Evolutionary conservation across 1,284 basidiomycete species (phyloP), one percentile per base, ranked within the genome.

Genomic region (Ceratobasidium sp.): DNA sequence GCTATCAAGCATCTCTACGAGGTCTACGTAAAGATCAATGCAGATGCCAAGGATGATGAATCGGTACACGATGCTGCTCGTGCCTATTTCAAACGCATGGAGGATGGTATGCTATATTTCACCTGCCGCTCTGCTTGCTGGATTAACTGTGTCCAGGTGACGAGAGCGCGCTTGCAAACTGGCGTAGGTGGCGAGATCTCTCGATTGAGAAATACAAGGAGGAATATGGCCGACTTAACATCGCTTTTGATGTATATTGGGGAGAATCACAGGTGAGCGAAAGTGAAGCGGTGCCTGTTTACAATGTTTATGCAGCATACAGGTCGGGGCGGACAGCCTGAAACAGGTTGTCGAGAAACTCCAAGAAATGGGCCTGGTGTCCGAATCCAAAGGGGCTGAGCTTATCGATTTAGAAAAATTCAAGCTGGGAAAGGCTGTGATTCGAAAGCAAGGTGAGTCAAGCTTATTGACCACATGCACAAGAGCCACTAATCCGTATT

Each of bases 1-100:
- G 91, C 98, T 0, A 98, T 99, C 85, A 95, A 95, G 83, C 97
- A 99, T 82, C 88, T 99, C 15, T 97, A 95, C 83, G 90, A 98
- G 51, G 90, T 99, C 71, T 99, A 99, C 83, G 96, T 99, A 83
- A 90, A 94, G 84, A 92, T 99, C 82, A 98, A 95, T 88, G 89
- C 90, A 80, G 96, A 97, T 77, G 94, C 94, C 3, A 81, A 81
- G 26, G 83, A 82, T 15, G 85, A 86, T 80, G 83, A 83, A 39
- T 66, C 78, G 7, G 78, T 79, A 31, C 78, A 78, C 60, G 78
- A 79, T 51, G 76, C 92, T 78, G 97, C 97, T 0, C 94, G 96
- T 3, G 87, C 88, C 77, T 97, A 94, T 88, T 99, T 99, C 89
- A 96, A 93, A 85, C 91, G 91, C 26, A 99, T 99, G 96, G 97